A percentile compares a stretch with the other conserved stretches of the same genome.
Conservation (phyloP, 2,329 filamentous ascomycete genomes). For the Cladosporium austrohemisphaericum region DNA sequence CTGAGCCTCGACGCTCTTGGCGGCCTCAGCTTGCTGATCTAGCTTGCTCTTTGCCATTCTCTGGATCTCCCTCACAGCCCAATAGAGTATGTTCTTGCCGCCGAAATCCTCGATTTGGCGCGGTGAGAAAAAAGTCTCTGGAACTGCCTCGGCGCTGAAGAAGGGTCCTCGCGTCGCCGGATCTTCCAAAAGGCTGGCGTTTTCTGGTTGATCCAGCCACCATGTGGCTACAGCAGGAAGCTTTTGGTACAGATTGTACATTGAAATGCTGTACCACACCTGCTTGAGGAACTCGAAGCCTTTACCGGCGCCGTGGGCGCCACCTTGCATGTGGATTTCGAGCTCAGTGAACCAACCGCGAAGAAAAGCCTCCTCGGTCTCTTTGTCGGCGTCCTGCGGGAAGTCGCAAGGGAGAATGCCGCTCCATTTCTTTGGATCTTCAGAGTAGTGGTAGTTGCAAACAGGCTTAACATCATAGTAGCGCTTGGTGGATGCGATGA, state of each 20-base stretch:
- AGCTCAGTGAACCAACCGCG: slow-evolving; percentile 24
- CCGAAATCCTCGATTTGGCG: slow-evolving; percentile 17
- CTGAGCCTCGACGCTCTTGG: background rate
- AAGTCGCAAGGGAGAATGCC: slow-evolving; percentile 33
- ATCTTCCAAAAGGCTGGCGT: slow-evolving; percentile 22
- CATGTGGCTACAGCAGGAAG: slow-evolving; percentile 24
- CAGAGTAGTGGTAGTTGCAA: slow-evolving; percentile 24
- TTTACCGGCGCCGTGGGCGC: slow-evolving; percentile 19
- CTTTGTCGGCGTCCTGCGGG: slow-evolving; percentile 25
- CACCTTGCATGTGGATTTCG: slow-evolving; percentile 30
- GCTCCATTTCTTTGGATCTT: slow-evolving; percentile 26
- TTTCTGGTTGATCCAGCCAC: slow-evolving; percentile 23
- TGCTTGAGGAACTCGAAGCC: slow-evolving; percentile 35
- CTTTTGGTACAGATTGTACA: slow-evolving; percentile 29
- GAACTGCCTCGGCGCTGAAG: slow-evolving; percentile 19
- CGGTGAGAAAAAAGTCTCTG: slow-evolving; percentile 24
- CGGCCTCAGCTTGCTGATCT: background rate
- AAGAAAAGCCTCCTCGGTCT: slow-evolving; percentile 32
- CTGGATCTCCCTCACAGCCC: slow-evolving; percentile 18
- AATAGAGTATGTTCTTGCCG: slow-evolving; percentile 15
- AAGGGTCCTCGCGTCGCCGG: slow-evolving; percentile 21
- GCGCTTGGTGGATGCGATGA: slow-evolving; percentile 32
- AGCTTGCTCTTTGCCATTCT: background rate
- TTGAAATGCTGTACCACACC: slow-evolving; percentile 30
- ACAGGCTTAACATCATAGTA: slow-evolving; percentile 30